Evolutionary conservation across 2,329 filamentous ascomycete genomes (phyloP), one percentile per base, ranked within the genome.

Genomic region (Phialophora expanda): DNA sequence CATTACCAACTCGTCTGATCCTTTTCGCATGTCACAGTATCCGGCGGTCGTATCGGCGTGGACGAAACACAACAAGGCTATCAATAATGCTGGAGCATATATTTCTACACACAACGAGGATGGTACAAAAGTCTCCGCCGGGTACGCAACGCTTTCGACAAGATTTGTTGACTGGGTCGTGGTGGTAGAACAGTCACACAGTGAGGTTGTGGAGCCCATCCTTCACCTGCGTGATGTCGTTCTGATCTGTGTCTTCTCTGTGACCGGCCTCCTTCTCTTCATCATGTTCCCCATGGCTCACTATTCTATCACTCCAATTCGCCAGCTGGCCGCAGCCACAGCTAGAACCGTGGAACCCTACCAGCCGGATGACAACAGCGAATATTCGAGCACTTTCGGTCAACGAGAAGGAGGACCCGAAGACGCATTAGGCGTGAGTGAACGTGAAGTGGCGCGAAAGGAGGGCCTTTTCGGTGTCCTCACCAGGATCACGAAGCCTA

Each of bases 241-340:
- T 1, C 78, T 97, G 1, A 91, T 87, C 4, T 96, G 92, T 67
- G 90, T 96, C 0, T 96, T 97, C 75, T 91, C 90, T 0, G 94
- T 92, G 0, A 85, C 89, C 12, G 93, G 89, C 0, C 82, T 90
- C 4, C 85, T 96, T 59, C 75, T 93, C 2, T 68, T 96, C 8
- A 76, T 96, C 1, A 84, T 92, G 2, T 85, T 93, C 44, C 92
- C 93, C 0, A 87, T 93, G 44, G 92, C 93, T 1, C 93, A 97
- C 75, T 86, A 90, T 66, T 90, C 90, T 56, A 92, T 95, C 55
- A 82, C 88, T 70, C 93, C 93, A 0, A 97, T 96, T 70, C 83
- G 90, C 58, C 84, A 90, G 68, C 81, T 96, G 46, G 90, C 91
- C 73, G 82, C 84, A 32, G 92, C 92, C 0, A 95, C 92, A 0